Evolutionary conservation across 805 yeast genomes (phyloP).

Genomic region (Lipomyces chichibuensis): DNA sequence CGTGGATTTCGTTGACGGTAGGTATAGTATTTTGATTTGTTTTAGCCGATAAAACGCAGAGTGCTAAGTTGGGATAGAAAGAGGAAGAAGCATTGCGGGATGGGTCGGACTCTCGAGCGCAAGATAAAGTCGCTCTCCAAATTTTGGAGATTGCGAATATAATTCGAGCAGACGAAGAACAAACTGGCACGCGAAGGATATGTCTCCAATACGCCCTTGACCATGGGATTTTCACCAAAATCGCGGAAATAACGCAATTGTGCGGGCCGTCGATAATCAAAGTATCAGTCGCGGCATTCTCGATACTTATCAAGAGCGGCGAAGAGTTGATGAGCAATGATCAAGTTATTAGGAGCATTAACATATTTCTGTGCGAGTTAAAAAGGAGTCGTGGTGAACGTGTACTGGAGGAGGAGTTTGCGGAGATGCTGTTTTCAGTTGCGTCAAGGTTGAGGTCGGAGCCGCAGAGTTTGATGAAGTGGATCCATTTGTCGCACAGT

Average conservation of each 20-base stretch:
- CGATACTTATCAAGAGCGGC: conserved; percentile 23
- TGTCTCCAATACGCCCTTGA: conserved; percentile 30
- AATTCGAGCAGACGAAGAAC: conserved; percentile 24
- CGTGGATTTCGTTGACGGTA: conserved; percentile 27
- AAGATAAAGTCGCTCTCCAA: conserved; percentile 17
- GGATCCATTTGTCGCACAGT: conserved; percentile 18
- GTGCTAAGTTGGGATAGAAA: conserved; percentile 11
- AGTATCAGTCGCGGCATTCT: conserved; percentile 27
- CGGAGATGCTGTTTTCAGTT: conserved; percentile 33
- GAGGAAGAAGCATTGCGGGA: conserved; percentile 21
- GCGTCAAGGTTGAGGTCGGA: conserved; percentile 33
- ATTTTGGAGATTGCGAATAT: conserved; percentile 23
- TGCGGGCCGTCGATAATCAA: conserved; percentile 23
- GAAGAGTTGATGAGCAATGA: conserved; percentile 30
- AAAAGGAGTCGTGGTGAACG: conserved; percentile 16
- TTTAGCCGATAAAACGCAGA: background rate
- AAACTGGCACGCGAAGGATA: conserved; percentile 16
- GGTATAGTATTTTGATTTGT: background rate
- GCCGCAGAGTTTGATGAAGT: conserved; percentile 31
- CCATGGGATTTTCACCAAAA: conserved; percentile 31
- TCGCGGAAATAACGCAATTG: conserved; percentile 18
- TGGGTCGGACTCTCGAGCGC: conserved; percentile 7
- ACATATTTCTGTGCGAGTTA: conserved; percentile 24
- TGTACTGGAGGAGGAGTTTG: conserved; percentile 29
- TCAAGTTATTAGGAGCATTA: conserved; percentile 25